phyloP scores from a whole-genome alignment of 140 eudicot genomes.

The Bidens hawaiensis region DNA sequence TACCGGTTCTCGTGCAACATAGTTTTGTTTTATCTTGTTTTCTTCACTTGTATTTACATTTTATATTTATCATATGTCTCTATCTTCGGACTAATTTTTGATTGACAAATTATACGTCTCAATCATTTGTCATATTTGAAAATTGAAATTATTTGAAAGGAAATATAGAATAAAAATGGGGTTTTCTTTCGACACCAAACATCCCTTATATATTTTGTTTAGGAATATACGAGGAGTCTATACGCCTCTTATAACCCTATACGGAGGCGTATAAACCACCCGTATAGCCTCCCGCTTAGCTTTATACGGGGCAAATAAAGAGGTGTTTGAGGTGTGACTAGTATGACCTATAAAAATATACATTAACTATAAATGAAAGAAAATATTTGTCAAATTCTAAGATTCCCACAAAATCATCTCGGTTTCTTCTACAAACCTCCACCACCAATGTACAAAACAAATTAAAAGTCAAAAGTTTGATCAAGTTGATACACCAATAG shows the following conservation, averaged over 20 bases:
- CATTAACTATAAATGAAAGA: not conserved
- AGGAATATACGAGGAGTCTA: too few species aligned
- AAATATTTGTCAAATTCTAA: not conserved
- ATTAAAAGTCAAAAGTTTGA: slow-evolving; percentile 1
- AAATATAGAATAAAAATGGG: not conserved
- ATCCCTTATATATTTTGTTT: too few species aligned
- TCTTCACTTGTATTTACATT: not conserved
- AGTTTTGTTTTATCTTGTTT: not conserved
- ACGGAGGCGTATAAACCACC: too few species aligned
- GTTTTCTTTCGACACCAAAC: too few species aligned
- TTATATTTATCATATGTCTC: not conserved
- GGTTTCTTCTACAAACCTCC: slow-evolving; percentile 2
- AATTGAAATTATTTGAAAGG: not conserved
- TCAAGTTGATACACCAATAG: not conserved
- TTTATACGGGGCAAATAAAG: too few species aligned
- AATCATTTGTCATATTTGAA: not conserved
- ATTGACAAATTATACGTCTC: not conserved
- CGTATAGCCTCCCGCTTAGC: too few species aligned
- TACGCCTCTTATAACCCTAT: too few species aligned
- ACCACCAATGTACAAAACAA: slow-evolving; percentile 13
- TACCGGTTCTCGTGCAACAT: too few species aligned
- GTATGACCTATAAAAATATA: too few species aligned
- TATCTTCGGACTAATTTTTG: not conserved
- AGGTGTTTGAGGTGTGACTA: too few species aligned
- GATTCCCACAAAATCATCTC: slow-evolving; percentile 6